Evolutionary conservation across 106 monocot genomes (phyloP).

Genomic region (Dactylorhiza incarnata): DNA sequence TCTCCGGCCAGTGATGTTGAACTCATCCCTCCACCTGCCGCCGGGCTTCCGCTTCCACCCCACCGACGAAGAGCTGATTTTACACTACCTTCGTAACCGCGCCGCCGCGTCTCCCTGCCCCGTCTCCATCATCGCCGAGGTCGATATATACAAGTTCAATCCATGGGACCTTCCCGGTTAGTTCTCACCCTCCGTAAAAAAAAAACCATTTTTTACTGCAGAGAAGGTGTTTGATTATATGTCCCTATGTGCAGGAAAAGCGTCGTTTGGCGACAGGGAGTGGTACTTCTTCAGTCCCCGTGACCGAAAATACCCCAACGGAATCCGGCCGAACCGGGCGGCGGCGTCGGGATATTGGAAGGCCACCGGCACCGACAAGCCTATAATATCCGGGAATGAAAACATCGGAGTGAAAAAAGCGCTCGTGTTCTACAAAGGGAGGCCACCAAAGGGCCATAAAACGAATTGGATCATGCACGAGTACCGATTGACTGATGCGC

Average conservation of each 20-base stretch:
- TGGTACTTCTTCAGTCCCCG: constrained; percentile 7
- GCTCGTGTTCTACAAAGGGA: constrained; percentile 4
- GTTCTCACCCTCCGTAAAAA: background rate
- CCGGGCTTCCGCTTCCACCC: constrained; percentile 12
- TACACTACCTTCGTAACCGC: constrained; percentile 2
- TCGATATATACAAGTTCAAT: constrained; percentile 6
- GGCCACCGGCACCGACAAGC: constrained; percentile 4
- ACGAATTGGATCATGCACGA: constrained; percentile 9
- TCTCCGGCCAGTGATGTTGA: background rate
- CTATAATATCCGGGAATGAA: background rate
- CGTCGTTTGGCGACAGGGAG: constrained; percentile 4
- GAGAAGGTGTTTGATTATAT: background rate
- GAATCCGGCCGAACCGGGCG: constrained; percentile 3
- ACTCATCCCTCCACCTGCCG: background rate
- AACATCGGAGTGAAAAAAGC: constrained; percentile 8
- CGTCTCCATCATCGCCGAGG: constrained; percentile 7
- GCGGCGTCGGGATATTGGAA: constrained; percentile 5
- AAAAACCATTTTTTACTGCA: background rate
- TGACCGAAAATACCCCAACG: constrained; percentile 7
- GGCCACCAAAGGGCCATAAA: background rate
- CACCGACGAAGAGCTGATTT: constrained; percentile 4
- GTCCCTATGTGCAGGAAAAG: background rate
- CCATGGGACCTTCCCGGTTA: constrained; percentile 5
- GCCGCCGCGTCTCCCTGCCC: background rate
- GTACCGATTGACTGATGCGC: background rate